Evolutionary conservation across 169 alveolate species (phyloP).

Genomic region (Cytauxzoon felis): DNA sequence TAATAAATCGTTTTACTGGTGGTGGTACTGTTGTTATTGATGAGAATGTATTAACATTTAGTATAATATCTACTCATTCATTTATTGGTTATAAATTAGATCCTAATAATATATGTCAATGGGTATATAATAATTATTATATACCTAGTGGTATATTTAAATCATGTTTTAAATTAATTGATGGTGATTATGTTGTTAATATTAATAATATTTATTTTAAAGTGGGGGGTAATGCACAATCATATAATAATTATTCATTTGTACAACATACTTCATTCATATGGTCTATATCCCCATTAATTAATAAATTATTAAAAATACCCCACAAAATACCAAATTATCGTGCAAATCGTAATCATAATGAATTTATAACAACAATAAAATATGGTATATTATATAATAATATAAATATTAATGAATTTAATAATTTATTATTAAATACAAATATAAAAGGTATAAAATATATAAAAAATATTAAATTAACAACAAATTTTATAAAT

Average conservation of each 20-base stretch:
- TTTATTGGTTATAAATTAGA: not conserved
- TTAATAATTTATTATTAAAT: no score
- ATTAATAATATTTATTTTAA: slow-evolving; percentile 37
- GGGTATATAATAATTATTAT: slow-evolving; percentile 44
- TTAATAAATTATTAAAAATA: slow-evolving; percentile 50
- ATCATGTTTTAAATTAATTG: not conserved
- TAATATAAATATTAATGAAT: no score
- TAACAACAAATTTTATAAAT: not conserved
- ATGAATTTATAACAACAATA: slow-evolving; percentile 43
- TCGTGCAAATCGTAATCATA: slow-evolving; percentile 62
- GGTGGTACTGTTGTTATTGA: slow-evolving; percentile 75
- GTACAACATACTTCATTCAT: slow-evolving; percentile 73
- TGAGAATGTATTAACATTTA: slow-evolving; percentile 45
- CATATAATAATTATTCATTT: slow-evolving; percentile 62
- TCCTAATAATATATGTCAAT: slow-evolving; percentile 19
- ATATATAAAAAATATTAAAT: no score
- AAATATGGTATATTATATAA: no score
- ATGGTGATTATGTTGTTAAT: slow-evolving; percentile 57
- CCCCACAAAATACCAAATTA: slow-evolving; percentile 66
- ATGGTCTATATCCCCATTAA: slow-evolving; percentile 64
- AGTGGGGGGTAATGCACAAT: slow-evolving; percentile 77
- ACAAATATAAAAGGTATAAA: no score
- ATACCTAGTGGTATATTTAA: slow-evolving; percentile 14
- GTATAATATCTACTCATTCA: slow-evolving; percentile 63
- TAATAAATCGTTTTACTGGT: slow-evolving; percentile 71